Base-by-base conservation (phyloP, 345 rosid species). In the Euphorbia lathyris region DNA sequence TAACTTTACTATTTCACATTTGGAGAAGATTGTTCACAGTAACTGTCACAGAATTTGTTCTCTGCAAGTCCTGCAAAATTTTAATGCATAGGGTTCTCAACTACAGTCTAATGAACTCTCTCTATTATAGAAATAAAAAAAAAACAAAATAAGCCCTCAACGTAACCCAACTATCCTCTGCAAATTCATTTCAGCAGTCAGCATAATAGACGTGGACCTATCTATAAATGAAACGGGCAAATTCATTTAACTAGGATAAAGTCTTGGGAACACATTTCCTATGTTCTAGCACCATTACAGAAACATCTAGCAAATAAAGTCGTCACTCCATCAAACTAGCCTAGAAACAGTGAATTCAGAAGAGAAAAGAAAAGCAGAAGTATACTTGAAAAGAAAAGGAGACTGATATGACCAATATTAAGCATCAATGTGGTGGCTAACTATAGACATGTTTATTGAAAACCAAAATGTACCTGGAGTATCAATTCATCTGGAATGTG, bases 21-120 rank as follows among this genome's bases (percentile, higher is more conserved):
- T 95, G 99, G 71, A 95, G 99, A 78, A 92, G 99, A 79, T 95
- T 95, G 85, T 95, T 92, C 84, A 95, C 97, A 69, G 97, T 92
- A 34, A 89, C 88, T 65, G 90, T 77, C 38, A 81, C 98, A 34
- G 99, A 95, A 80, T 95, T 89, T 68, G 99, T 92, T 74, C 89
- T 84, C 88, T 88, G 99, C 85, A 95, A 77, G 76, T 95, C 99
- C 99, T 95, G 94, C 91, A 84, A 71, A 69, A 36, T 65, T 64
- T 47, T 36, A 40, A 52, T 48, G 62, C 63, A 57, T 52, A 23
- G 45, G 30, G 13, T 60, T 43, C 47, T 47, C 29, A 66, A 48
- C 36, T 59, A 29, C 48, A 68, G 29, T 7, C 23, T 5, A 67
- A 14, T 13, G 20, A 22, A 51, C 14, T 52, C 20, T 56, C 42